phyloP scores from a whole-genome alignment of 192 early-diverging fungal species.

The Haplosporangium gracile region DNA sequence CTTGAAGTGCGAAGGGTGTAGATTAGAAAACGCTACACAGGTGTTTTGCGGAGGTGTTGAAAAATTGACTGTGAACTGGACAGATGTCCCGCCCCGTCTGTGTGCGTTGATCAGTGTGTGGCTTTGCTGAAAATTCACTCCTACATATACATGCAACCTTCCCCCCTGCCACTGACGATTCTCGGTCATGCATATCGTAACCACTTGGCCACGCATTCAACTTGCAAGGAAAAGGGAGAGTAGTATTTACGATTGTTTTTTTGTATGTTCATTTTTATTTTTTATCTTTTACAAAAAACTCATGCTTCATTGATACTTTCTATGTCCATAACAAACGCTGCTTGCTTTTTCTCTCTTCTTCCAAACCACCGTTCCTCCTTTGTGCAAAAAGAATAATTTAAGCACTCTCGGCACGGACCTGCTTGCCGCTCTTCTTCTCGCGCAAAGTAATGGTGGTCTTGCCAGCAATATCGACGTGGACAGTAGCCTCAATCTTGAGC shows the following conservation, averaged over 20 bases:
- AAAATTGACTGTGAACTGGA: too few relatives aligned
- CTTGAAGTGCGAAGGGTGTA: background rate
- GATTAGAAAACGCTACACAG: too few relatives aligned
- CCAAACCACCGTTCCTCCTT: background rate
- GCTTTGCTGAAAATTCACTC: too few relatives aligned
- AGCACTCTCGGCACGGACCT: conserved; percentile 59
- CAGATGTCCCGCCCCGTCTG: too few relatives aligned
- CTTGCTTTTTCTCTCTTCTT: background rate
- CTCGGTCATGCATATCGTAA: background rate
- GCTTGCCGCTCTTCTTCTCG: conserved; percentile 64
- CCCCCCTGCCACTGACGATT: too few relatives aligned
- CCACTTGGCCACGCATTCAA: background rate
- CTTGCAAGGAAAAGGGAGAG: background rate
- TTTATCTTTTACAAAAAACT: conserved; percentile 6
- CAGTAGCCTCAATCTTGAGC: conserved; percentile 63
- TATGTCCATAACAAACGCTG: background rate
- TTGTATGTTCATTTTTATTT: conserved; percentile 3
- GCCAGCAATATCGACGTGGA: conserved; percentile 62
- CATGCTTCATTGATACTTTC: background rate
- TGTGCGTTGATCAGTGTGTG: too few relatives aligned
- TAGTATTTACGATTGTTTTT: background rate
- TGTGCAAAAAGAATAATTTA: conserved; percentile 10
- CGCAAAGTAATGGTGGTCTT: conserved; percentile 66
- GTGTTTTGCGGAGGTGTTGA: too few relatives aligned
- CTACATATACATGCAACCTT: too few relatives aligned